These are phyloP conservation scores for Cercophora sp. DNA, from an alignment of 495 filamentous ascomycete genomes.

Conservation along the genomic window DNA sequence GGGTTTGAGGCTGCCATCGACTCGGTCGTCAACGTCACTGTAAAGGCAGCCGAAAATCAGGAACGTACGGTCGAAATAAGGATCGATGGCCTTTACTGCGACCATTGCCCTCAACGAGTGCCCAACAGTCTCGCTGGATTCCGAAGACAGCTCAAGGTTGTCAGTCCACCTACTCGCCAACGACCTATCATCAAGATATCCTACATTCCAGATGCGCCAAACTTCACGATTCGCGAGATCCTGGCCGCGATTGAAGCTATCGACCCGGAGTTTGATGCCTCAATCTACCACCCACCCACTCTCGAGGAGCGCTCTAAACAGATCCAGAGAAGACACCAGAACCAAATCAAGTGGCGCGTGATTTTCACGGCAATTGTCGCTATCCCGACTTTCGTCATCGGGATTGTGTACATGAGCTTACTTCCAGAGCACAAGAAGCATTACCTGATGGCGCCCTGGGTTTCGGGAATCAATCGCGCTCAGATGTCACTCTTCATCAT, in stretches of 20 bases:
- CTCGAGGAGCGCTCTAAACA: constrained; percentile 78
- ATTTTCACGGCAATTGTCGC: constrained; percentile 67
- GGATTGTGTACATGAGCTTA: constrained; percentile 87
- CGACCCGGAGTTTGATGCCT: constrained; percentile 60
- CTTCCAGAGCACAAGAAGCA: constrained; percentile 53
- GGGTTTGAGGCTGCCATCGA: constrained; percentile 72
- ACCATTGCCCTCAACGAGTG: constrained; percentile 70
- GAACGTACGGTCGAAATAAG: constrained; percentile 60
- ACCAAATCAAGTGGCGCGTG: constrained; percentile 59
- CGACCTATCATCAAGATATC: constrained; percentile 64
- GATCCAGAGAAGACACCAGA: constrained; percentile 62
- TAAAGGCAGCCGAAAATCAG: constrained; percentile 20
- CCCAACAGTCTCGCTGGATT: constrained; percentile 37
- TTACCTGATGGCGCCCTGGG: constrained; percentile 69
- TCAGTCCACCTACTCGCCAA: constrained; percentile 40
- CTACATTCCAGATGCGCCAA: constrained; percentile 65
- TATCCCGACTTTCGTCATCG: constrained; percentile 85
- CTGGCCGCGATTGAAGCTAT: constrained; percentile 59
- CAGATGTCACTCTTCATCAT: constrained; percentile 84
- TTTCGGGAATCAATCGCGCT: constrained; percentile 67
- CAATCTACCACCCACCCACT: constrained; percentile 74
- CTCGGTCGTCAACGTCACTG: constrained; percentile 31
- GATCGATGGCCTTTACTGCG: constrained; percentile 84
- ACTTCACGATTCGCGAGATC: constrained; percentile 74
- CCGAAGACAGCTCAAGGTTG: constrained; percentile 43